Conservation (phyloP, 352 stramenopile genomes). For the Globisporangium viniferum region DNA sequence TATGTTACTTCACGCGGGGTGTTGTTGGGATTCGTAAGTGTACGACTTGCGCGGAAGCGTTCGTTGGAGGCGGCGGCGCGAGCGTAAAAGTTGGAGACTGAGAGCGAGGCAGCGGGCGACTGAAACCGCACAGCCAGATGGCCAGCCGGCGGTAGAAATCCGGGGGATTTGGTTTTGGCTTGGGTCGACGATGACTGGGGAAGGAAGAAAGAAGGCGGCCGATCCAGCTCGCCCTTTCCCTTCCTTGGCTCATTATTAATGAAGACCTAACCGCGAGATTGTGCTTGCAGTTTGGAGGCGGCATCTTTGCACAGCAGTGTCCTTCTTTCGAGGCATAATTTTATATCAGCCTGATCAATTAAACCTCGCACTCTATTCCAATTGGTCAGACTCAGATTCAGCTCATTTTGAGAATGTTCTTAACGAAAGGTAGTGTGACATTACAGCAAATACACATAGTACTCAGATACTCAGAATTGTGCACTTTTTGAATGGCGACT, state of each 20-base stretch:
- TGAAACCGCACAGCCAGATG: not conserved
- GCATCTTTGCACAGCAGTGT: not conserved
- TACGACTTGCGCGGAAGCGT: conserved; percentile 7
- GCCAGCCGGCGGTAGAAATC: not conserved
- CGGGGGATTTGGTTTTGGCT: no score
- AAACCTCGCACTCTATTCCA: not conserved
- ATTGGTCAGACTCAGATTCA: not conserved
- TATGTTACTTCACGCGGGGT: not conserved
- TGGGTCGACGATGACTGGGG: not conserved
- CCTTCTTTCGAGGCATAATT: not conserved
- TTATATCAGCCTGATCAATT: not conserved
- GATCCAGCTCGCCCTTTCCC: not conserved
- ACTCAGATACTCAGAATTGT: not conserved
- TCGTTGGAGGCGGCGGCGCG: conserved; percentile 1
- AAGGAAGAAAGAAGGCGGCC: not conserved
- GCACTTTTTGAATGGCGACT: not conserved
- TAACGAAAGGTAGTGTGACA: not conserved
- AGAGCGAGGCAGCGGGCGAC: not conserved
- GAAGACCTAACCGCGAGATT: not conserved
- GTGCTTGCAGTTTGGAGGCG: not conserved
- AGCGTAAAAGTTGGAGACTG: conserved; percentile 20
- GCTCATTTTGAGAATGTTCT: not conserved
- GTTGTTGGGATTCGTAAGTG: conserved; percentile 4
- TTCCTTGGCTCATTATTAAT: not conserved
- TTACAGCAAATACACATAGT: not conserved